phyloP scores from a whole-genome alignment of 2,329 filamentous ascomycete species.

The Fusarium verticillioides region DNA sequence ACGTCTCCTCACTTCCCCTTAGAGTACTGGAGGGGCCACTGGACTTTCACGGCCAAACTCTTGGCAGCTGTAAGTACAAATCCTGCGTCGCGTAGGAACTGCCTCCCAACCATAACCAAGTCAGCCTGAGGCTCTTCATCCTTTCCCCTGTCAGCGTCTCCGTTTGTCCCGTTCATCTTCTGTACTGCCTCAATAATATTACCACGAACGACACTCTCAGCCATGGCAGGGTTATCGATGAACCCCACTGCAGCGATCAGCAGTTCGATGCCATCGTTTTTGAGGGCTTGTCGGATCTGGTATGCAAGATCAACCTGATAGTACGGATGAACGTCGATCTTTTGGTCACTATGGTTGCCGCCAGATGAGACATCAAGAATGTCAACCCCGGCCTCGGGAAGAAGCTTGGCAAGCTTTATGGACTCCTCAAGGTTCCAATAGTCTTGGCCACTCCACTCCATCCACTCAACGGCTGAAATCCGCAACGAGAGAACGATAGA shows the following conservation, averaged over 20 bases:
- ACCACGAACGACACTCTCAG: constrained; percentile 48
- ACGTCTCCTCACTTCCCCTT: background rate
- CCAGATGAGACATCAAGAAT: constrained; percentile 84
- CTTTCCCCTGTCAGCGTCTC: constrained; percentile 54
- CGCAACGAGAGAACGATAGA: constrained; percentile 67
- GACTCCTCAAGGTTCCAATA: constrained; percentile 74
- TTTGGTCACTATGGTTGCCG: constrained; percentile 72
- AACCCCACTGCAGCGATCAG: constrained; percentile 79
- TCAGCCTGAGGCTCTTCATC: constrained; percentile 65
- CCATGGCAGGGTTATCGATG: constrained; percentile 75
- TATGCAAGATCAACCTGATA: constrained; percentile 82
- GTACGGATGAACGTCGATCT: constrained; percentile 68
- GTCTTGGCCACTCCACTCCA: constrained; percentile 58
- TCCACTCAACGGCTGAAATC: constrained; percentile 70
- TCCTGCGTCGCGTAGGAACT: constrained; percentile 84
- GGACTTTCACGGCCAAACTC: constrained; percentile 74
- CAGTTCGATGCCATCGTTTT: constrained; percentile 59
- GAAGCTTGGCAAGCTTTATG: constrained; percentile 54
- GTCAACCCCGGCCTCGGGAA: constrained; percentile 80
- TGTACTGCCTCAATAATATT: fast-evolving
- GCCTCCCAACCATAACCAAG: constrained; percentile 75
- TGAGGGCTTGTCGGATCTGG: constrained; percentile 74
- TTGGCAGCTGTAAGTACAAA: constrained; percentile 79
- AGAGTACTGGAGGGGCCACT: constrained; percentile 75
- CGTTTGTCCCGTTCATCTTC: fast-evolving